Percentiles rank a stretch among this genome's conserved stretches.
Conservation (phyloP, 1,139 yeast species). For the Yamadazyma atlantica region DNA sequence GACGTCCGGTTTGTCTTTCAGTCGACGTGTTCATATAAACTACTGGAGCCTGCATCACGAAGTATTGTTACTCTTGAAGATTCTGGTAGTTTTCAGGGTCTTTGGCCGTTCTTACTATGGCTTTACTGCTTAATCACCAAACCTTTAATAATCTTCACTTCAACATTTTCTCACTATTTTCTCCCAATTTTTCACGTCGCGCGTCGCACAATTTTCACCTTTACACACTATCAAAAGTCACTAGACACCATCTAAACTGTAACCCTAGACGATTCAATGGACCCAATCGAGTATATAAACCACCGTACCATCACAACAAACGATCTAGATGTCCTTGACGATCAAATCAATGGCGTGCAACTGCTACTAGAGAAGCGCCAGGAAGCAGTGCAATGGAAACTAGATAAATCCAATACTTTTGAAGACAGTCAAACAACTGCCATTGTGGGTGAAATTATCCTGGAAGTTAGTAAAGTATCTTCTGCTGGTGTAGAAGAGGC, state of each 20-base stretch:
- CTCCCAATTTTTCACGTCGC: too few relatives aligned
- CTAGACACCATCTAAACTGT: too few relatives aligned
- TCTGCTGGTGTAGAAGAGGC: constrained; percentile 10
- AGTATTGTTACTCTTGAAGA: not conserved
- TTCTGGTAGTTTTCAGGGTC: too few relatives aligned
- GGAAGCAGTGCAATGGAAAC: constrained; percentile 10
- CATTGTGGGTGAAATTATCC: constrained; percentile 11
- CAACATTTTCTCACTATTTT: not conserved
- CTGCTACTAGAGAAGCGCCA: constrained; percentile 14
- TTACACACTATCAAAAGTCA: too few relatives aligned
- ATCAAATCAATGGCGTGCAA: constrained; percentile 21
- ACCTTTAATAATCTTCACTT: too few relatives aligned
- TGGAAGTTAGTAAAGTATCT: constrained; percentile 4
- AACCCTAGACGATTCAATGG: too few relatives aligned
- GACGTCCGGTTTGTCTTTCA: constrained; percentile 94
- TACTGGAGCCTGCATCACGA: constrained; percentile 49
- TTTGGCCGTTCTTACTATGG: too few relatives aligned
- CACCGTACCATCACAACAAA: constrained; percentile 24
- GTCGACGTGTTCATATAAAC: constrained; percentile 71
- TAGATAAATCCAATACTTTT: constrained; percentile 6
- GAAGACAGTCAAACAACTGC: constrained; percentile 14
- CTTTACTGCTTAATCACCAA: not conserved
- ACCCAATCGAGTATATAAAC: constrained; percentile 27
- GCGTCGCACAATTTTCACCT: not conserved
- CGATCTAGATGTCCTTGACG: constrained; percentile 26